Conservation (phyloP, 2,329 filamentous ascomycete species). For the Macroventuria anomochaeta region DNA sequence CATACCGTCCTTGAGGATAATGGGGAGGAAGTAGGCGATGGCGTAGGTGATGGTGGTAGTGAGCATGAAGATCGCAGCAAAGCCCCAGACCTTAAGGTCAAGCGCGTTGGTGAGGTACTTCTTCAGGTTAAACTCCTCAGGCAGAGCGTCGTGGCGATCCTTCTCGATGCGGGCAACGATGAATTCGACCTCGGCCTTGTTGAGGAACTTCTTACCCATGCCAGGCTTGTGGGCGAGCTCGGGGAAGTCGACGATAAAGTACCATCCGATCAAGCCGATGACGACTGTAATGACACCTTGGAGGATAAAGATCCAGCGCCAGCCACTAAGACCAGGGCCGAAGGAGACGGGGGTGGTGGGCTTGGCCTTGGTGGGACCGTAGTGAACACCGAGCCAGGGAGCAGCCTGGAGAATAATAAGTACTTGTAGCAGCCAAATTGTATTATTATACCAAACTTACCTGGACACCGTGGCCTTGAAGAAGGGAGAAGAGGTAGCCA, state of each 20-base stretch:
- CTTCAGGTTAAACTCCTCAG: slow-evolving; percentile 33
- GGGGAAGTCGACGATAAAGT: slow-evolving; percentile 38
- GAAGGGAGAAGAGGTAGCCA: slow-evolving; percentile 52
- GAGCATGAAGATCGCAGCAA: slow-evolving; percentile 33
- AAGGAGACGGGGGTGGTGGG: slow-evolving; percentile 28
- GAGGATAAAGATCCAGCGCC: slow-evolving; percentile 38
- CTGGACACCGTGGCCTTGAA: slow-evolving; percentile 53
- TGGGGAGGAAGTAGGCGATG: slow-evolving; percentile 40
- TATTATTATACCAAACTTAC: background rate
- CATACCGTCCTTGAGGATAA: slow-evolving; percentile 41
- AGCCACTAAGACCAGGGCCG: slow-evolving; percentile 43
- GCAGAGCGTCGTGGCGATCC: slow-evolving; percentile 37
- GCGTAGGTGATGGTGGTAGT: slow-evolving; percentile 38
- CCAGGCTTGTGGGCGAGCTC: slow-evolving; percentile 32
- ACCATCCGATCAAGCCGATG: slow-evolving; percentile 31
- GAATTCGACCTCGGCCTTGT: slow-evolving; percentile 35
- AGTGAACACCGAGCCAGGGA: slow-evolving; percentile 42
- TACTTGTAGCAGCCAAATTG: background rate
- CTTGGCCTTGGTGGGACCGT: slow-evolving; percentile 30
- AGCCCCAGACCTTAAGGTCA: slow-evolving; percentile 33
- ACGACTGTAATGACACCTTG: slow-evolving; percentile 31
- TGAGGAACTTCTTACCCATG: slow-evolving; percentile 34
- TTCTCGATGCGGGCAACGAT: slow-evolving; percentile 37
- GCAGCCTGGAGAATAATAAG: slow-evolving; percentile 19
- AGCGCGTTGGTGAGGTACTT: slow-evolving; percentile 29